phyloP scores from a whole-genome alignment of 768 basidiomycete species.

The Boletus sp. region DNA sequence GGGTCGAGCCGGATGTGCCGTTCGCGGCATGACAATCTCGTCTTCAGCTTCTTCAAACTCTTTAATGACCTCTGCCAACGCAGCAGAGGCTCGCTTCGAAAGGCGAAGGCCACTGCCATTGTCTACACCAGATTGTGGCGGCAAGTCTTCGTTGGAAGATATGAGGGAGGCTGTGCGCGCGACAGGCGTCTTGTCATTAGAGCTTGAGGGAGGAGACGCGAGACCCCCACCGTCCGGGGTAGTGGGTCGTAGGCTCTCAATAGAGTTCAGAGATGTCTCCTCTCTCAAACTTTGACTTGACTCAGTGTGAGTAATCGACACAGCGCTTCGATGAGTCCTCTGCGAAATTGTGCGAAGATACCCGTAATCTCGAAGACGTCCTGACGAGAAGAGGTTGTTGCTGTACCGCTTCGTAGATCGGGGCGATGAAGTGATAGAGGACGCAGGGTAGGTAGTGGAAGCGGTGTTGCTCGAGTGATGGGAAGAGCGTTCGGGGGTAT shows the following conservation, averaged over 20 bases:
- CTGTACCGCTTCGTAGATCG: slow-evolving; percentile 71
- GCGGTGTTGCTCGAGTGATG: slow-evolving; percentile 37
- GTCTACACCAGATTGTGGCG: slow-evolving; percentile 17
- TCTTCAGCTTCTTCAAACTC: slow-evolving; percentile 78
- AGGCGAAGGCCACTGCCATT: slow-evolving; percentile 19
- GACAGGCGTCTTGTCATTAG: slow-evolving; percentile 38
- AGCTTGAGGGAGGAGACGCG: slow-evolving; percentile 44
- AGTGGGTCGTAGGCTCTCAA: slow-evolving; percentile 46
- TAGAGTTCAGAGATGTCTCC: slow-evolving; percentile 44
- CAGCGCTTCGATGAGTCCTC: slow-evolving; percentile 37
- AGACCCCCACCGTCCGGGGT: slow-evolving; percentile 54
- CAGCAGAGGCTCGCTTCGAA: slow-evolving; percentile 64
- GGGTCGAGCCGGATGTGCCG: slow-evolving; percentile 45
- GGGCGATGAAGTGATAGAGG: slow-evolving; percentile 40
- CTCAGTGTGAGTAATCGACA: slow-evolving; percentile 48
- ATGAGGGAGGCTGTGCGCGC: slow-evolving; percentile 44
- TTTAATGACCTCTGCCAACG: slow-evolving; percentile 71
- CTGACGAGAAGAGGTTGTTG: slow-evolving; percentile 84
- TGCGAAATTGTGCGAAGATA: slow-evolving; percentile 61
- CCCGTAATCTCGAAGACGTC: slow-evolving; percentile 71
- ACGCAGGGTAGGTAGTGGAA: slow-evolving; percentile 38
- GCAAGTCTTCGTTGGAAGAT: slow-evolving; percentile 34
- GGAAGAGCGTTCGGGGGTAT: slow-evolving; percentile 33
- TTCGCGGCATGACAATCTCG: slow-evolving; percentile 73
- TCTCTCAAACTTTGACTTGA: slow-evolving; percentile 43